Conservation (phyloP, 169 alveolate genomes). For the Eimeria acervulina region DNA sequence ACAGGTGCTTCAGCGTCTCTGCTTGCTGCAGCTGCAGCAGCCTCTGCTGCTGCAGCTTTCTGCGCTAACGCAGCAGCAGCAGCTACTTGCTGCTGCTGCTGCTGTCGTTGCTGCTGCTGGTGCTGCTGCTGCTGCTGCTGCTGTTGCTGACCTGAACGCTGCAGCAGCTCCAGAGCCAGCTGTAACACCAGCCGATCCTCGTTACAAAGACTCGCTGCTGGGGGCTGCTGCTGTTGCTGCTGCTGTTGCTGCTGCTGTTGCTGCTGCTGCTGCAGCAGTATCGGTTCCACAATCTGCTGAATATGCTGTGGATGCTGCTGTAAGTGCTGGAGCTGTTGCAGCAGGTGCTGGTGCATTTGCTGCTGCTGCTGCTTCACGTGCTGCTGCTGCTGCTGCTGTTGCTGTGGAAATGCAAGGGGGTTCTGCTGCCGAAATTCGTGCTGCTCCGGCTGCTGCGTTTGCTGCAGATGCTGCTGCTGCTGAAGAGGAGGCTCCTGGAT, state of each 20-base stretch:
- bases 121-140: neutral
- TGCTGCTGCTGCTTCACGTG: neutral
- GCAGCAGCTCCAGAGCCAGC: conserved; percentile 60
- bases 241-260: too few species aligned
- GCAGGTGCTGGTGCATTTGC: too few species aligned
- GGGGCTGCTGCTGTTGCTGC: too few species aligned
- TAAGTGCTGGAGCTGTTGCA: too few species aligned
- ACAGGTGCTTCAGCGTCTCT: too few species aligned
- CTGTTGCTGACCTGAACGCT: conserved; percentile 25
- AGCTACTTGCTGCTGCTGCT: neutral
- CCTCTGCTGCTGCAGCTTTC: neutral
- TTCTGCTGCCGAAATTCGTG: conserved; percentile 23
- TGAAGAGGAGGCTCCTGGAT: too few species aligned
- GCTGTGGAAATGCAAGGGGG: neutral
- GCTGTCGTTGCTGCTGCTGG: neutral
- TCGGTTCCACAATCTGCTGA: too few species aligned
- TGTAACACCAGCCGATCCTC: conserved; percentile 14
- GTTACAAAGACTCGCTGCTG: neutral
- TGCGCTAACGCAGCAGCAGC: neutral
- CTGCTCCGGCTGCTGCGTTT: too few species aligned
- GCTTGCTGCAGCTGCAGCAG: neutral
- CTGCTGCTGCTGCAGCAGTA: too few species aligned
- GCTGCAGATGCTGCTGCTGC: too few species aligned
- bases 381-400: conserved; percentile 22
- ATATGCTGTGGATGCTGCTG: too few species aligned